Conservation (phyloP, 768 basidiomycete species). For the Auricularia sp. region DNA sequence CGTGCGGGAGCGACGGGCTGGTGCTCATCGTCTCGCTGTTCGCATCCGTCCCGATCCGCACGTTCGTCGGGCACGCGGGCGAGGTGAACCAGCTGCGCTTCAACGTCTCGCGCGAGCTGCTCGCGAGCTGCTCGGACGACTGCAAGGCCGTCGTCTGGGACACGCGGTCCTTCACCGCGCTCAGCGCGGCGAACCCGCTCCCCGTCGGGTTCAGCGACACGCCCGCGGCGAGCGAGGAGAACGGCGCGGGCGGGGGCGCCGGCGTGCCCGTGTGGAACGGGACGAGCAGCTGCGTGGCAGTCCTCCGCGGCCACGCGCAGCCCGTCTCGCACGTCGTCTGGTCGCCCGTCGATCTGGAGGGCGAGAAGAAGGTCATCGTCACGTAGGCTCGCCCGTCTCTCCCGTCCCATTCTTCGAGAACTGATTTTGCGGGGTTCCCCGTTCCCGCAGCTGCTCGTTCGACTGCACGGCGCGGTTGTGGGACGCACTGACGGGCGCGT, state of each 20-base stretch:
- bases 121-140: constrained; percentile 80
- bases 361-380: constrained; percentile 41
- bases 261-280: background rate
- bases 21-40: constrained; percentile 54
- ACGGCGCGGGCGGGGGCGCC: background rate
- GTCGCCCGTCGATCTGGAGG: constrained; percentile 40
- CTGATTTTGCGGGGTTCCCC: background rate
- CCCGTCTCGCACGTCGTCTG: constrained; percentile 59
- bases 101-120: constrained; percentile 50
- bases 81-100: constrained; percentile 73
- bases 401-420: background rate
- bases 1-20: constrained; percentile 57
- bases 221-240: background rate
- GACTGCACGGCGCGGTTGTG: constrained; percentile 77
- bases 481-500: constrained; percentile 71
- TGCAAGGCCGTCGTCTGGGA: constrained; percentile 70
- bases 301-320: constrained; percentile 51
- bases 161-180: constrained; percentile 26
- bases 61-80: constrained; percentile 50
- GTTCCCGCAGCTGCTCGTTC: constrained; percentile 53
- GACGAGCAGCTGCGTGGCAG: background rate
- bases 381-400: constrained; percentile 34
- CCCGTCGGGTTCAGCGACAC: constrained; percentile 6
- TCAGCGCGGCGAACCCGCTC: constrained; percentile 1
- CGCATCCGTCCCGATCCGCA: constrained; percentile 10